Percentiles rank a stretch among this genome's conserved stretches.
Conservation (phyloP, 2,329 filamentous ascomycete species). For the Orbilia javanica region DNA sequence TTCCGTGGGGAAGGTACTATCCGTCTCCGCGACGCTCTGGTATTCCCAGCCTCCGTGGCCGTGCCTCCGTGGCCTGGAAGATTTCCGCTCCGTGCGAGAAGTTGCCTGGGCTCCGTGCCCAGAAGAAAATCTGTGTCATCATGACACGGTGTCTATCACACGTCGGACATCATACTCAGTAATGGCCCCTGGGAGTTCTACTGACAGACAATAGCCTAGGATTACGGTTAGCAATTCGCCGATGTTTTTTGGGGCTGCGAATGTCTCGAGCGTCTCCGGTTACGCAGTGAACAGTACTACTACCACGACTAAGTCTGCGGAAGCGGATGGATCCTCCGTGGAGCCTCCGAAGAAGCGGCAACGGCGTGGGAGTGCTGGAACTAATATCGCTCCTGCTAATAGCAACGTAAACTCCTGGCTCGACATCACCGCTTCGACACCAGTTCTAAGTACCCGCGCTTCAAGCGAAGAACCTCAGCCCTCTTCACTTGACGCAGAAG, state of each 20-base stretch:
- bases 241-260: constrained; percentile 11
- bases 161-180: constrained; percentile 1
- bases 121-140: constrained; percentile 8
- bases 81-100: constrained; percentile 13
- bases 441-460: constrained; percentile 2
- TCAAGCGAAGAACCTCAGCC: constrained; percentile 1
- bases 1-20: constrained; percentile 11
- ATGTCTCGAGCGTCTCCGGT: constrained; percentile 14
- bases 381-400: not conserved
- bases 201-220: constrained; percentile 6
- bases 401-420: constrained; percentile 5
- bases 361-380: not conserved
- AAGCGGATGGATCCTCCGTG: constrained; percentile 13
- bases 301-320: constrained; percentile 1
- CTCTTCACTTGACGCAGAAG: constrained; percentile 5
- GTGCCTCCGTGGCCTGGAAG: no score
- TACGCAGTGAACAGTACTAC: constrained; percentile 1
- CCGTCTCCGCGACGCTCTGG: constrained; percentile 14
- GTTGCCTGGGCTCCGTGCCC: constrained; percentile 7
- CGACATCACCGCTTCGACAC: constrained; percentile 6
- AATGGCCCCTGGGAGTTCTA: constrained; percentile 1
- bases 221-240: constrained; percentile 13
- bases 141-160: not conserved
- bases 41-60: constrained; percentile 17
- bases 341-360: constrained; percentile 17